Evolutionary conservation across 192 early-diverging fungal species (phyloP).

Genomic region (Chytriomyces sp.): DNA sequence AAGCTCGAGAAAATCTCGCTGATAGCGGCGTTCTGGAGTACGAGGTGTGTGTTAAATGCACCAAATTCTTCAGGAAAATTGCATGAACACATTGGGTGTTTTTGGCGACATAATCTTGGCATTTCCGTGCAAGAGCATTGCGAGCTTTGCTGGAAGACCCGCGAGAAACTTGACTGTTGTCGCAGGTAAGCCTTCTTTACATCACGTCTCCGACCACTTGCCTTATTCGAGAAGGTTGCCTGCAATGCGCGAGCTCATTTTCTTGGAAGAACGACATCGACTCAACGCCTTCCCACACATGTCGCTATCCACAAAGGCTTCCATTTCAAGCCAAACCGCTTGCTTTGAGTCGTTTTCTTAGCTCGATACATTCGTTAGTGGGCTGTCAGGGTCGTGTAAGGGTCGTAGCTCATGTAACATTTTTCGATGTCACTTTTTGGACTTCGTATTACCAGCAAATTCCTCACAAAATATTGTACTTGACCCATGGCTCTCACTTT

Average conservation of each 20-base stretch:
- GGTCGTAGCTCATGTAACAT: constrained; percentile 5
- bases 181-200: too few species aligned
- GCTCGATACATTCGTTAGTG: background rate
- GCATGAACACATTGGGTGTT: background rate
- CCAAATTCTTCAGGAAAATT: constrained; percentile 20
- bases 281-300: background rate
- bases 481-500: too few species aligned
- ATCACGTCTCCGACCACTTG: too few species aligned
- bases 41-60: background rate
- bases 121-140: background rate
- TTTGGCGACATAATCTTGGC: background rate
- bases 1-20: too few species aligned
- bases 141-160: background rate
- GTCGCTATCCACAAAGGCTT: background rate
- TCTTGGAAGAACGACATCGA: background rate
- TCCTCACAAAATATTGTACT: too few species aligned
- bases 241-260: background rate
- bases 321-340: background rate
- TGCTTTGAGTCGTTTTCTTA: background rate
- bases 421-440: background rate
- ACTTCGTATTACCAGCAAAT: too few species aligned
- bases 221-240: background rate
- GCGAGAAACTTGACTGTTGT: constrained; percentile 11
- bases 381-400: background rate
- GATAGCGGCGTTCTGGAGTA: background rate